These are phyloP conservation scores for Globomyces sp. DNA, from an alignment of 371 early-diverging fungal genomes.

Conservation along the genomic window DNA sequence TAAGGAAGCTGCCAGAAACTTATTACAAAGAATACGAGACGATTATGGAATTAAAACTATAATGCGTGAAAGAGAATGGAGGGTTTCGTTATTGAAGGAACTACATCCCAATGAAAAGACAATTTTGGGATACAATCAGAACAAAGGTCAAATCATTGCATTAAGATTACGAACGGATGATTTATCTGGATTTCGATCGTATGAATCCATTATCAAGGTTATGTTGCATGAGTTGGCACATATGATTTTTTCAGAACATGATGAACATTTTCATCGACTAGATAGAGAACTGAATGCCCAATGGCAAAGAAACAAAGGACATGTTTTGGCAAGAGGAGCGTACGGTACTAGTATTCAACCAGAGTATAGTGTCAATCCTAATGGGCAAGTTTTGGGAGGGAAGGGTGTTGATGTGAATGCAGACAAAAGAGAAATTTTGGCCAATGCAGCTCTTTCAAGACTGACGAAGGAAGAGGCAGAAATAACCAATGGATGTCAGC, in stretches of 20 bases:
- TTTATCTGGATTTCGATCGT: conserved; percentile 83
- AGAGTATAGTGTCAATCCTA: not conserved
- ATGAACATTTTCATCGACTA: conserved; percentile 75
- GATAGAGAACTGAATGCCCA: conserved; percentile 77
- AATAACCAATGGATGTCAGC: conserved; percentile 27
- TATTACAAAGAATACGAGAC: conserved; percentile 67
- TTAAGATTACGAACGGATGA: conserved; percentile 83
- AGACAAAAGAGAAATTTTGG: conserved; percentile 31
- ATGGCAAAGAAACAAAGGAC: conserved; percentile 50
- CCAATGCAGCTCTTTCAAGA: conserved; percentile 32
- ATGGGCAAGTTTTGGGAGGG: conserved; percentile 36
- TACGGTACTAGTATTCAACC: conserved; percentile 24
- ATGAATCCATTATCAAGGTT: conserved; percentile 68
- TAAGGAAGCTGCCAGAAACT: conserved; percentile 56
- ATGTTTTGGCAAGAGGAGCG: conserved; percentile 4
- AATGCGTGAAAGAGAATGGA: conserved; percentile 73
- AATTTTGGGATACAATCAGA: conserved; percentile 86
- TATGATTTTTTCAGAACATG: conserved; percentile 79
- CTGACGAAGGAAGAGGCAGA: conserved; percentile 43
- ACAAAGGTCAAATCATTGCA: conserved; percentile 79
- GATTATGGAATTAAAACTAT: conserved; percentile 61
- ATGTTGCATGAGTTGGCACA: conserved; percentile 89
- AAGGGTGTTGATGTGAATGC: not conserved
- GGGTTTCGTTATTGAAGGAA: conserved; percentile 76
- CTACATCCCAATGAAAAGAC: conserved; percentile 72